These are phyloP conservation scores for Aechmea fasciata DNA, from an alignment of 176 grass and related monocot genomes.

Conservation along the genomic window DNA sequence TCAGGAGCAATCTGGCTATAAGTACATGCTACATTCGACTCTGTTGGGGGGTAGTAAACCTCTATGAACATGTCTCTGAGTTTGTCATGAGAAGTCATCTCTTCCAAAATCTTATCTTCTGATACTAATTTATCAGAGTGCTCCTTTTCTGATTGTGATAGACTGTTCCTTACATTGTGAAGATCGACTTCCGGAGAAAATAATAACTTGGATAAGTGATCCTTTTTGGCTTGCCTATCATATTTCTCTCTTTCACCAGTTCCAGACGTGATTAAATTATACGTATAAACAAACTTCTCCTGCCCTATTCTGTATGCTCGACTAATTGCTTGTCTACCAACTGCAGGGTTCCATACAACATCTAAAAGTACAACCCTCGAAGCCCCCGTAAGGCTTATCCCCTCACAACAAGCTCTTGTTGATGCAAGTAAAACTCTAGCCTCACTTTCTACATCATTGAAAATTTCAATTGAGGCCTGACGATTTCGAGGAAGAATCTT, in stretches of 20 bases:
- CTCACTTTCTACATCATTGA: constrained; percentile 59
- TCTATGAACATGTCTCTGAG: constrained; percentile 51
- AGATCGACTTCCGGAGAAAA: constrained; percentile 32
- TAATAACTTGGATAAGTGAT: constrained; percentile 58
- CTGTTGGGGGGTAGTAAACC: constrained; percentile 24
- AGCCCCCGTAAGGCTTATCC: constrained; percentile 65
- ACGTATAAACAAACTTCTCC: constrained; percentile 66
- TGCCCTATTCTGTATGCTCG: constrained; percentile 77
- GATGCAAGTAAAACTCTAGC: constrained; percentile 75
- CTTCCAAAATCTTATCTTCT: constrained; percentile 58
- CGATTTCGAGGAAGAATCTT: constrained; percentile 24
- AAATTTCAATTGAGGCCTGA: constrained; percentile 41
- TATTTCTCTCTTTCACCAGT: constrained; percentile 67
- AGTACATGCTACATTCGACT: neutral
- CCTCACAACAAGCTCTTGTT: constrained; percentile 74
- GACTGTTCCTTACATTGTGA: constrained; percentile 17
- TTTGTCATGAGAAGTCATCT: constrained; percentile 36
- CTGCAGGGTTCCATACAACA: constrained; percentile 87
- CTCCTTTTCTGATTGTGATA: constrained; percentile 4
- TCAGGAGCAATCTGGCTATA: constrained; percentile 17
- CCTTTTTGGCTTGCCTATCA: constrained; percentile 54
- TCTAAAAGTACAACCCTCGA: constrained; percentile 85
- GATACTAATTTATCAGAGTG: constrained; percentile 14
- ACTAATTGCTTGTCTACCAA: constrained; percentile 73
- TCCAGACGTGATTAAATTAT: constrained; percentile 65